These are phyloP conservation scores for Neopestalotiopsis sp. DNA, from an alignment of 2,329 filamentous ascomycete species.

Conservation along the genomic window DNA sequence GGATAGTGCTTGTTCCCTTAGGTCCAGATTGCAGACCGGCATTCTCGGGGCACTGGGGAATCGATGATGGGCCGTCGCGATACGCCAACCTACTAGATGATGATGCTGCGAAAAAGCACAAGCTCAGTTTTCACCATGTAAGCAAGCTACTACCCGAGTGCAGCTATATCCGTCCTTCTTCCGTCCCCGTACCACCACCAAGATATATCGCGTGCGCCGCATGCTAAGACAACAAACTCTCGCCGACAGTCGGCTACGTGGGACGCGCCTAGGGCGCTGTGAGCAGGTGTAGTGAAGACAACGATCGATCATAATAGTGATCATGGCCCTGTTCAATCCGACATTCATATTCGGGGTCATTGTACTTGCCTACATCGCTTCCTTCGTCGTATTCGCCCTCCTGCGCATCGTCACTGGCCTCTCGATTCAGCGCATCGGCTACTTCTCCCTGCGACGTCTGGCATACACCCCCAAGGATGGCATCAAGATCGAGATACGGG, in stretches of 20 bases:
- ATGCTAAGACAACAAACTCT: constrained; percentile 9
- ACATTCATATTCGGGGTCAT: constrained; percentile 87
- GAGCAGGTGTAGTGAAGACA: constrained; percentile 23
- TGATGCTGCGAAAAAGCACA: constrained; percentile 14
- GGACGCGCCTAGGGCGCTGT: constrained; percentile 33
- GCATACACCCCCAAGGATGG: constrained; percentile 91
- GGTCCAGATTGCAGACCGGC: constrained; percentile 4
- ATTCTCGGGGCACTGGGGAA: constrained; percentile 9
- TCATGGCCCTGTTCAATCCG: constrained; percentile 71
- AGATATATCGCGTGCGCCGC: neutral
- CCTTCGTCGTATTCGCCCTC: constrained; percentile 92
- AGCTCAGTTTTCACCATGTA: constrained; percentile 16
- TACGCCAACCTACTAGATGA: constrained; percentile 8
- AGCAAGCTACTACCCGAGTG: neutral
- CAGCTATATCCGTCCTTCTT: neutral
- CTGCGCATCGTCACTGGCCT: constrained; percentile 91
- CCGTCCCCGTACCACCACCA: neutral
- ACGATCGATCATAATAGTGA: constrained; percentile 25
- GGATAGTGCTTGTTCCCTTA: neutral
- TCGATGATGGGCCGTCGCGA: constrained; percentile 14
- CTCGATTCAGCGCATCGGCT: constrained; percentile 94
- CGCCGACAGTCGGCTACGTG: constrained; percentile 29
- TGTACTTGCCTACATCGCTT: constrained; percentile 85
- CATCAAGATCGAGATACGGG: constrained; percentile 85
- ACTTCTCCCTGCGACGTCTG: constrained; percentile 88